Evolutionary conservation across 139 green algal species (phyloP).

Genomic region (Chlamydomonas schloesseri): DNA sequence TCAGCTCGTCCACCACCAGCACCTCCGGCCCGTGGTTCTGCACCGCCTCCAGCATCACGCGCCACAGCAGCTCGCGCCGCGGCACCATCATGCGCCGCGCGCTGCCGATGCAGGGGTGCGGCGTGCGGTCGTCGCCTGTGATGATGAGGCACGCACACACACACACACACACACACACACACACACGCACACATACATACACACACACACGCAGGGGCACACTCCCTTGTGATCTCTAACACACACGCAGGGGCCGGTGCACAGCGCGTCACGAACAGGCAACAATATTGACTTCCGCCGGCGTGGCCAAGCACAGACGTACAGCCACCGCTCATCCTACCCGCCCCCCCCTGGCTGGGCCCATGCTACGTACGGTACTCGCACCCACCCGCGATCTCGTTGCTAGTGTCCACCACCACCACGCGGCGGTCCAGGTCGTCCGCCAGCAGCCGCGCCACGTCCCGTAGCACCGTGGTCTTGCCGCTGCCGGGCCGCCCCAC

Average conservation of each 20-base stretch:
- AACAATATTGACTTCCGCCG: no score
- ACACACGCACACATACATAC: no score
- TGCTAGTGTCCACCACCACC: slow-evolving; percentile 74
- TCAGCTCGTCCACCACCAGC: slow-evolving; percentile 63
- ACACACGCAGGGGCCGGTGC: no score
- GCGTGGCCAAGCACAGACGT: no score
- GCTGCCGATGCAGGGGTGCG: slow-evolving; percentile 67
- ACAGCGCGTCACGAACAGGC: no score
- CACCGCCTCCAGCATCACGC: slow-evolving; percentile 59
- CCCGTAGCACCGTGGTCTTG: slow-evolving; percentile 72
- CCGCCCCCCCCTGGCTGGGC: no score
- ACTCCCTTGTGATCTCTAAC: no score
- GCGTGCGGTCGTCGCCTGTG: slow-evolving; percentile 65
- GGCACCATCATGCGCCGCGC: slow-evolving; percentile 59
- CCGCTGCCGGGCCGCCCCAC: slow-evolving; percentile 45
- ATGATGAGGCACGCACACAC: neutral
- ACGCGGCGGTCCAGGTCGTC: slow-evolving; percentile 33
- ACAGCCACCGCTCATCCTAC: no score
- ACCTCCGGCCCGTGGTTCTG: slow-evolving; percentile 72
- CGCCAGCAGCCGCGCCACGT: slow-evolving; percentile 57
- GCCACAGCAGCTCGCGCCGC: slow-evolving; percentile 34
- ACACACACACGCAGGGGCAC: no score
- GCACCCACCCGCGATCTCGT: slow-evolving; percentile 61
- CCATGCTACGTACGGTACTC: no score
- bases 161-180: no score